Conservation (phyloP, 1,284 basidiomycete species). For the Rhodotorula sp. region DNA sequence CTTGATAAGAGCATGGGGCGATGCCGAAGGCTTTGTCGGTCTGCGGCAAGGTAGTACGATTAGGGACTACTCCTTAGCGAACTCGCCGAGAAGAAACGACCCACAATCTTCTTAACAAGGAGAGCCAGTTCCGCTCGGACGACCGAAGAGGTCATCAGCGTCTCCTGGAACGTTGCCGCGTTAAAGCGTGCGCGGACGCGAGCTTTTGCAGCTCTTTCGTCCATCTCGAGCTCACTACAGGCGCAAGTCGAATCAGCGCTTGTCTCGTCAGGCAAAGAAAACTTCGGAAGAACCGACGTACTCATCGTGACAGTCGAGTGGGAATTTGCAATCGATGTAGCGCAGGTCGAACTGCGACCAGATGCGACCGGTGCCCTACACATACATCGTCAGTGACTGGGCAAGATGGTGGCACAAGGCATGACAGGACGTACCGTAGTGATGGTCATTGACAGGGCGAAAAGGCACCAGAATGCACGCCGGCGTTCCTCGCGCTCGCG, state of each 20-base stretch:
- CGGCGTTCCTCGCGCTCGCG: constrained; percentile 31
- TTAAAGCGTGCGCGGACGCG: constrained; percentile 3
- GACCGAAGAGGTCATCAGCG: constrained; percentile 14
- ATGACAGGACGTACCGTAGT: constrained; percentile 4
- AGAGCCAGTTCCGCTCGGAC: constrained; percentile 13
- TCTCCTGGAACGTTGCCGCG: constrained; percentile 14
- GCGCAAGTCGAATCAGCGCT: neutral
- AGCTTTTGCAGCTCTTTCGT: constrained; percentile 16
- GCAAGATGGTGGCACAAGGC: too few species aligned
- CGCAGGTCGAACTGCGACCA: constrained; percentile 27
- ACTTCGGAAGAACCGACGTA: neutral
- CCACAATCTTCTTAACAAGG: constrained; percentile 23
- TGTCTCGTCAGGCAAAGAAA: neutral
- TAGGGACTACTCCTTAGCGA: neutral
- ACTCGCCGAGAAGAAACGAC: neutral
- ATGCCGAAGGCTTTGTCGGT: constrained; percentile 22
- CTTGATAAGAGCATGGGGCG: constrained; percentile 9
- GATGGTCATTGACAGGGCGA: constrained; percentile 25
- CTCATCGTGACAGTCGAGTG: constrained; percentile 28
- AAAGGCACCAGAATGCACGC: constrained; percentile 32
- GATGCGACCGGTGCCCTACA: constrained; percentile 15
- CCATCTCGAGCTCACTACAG: constrained; percentile 13
- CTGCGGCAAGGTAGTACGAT: neutral
- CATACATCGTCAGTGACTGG: neutral
- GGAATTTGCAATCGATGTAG: constrained; percentile 25